Evolutionary conservation across 352 stramenopile genomes (phyloP).

Genomic region (Globisporangium viniferum): DNA sequence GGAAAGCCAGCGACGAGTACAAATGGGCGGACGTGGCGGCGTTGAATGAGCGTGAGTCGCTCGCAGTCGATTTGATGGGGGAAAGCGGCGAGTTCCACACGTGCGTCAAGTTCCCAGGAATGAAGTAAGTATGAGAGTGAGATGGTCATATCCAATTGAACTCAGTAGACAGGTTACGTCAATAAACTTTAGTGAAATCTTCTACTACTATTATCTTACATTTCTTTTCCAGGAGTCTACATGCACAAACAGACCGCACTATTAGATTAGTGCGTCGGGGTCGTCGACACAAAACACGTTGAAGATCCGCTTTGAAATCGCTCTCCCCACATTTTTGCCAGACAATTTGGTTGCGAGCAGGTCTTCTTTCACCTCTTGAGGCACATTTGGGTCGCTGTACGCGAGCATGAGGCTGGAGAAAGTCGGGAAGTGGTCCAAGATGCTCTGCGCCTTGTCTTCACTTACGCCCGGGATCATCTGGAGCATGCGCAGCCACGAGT

Average conservation of each 20-base stretch:
- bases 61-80: slow-evolving; percentile 75
- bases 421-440: slow-evolving; percentile 63
- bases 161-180: neutral
- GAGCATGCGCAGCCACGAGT: slow-evolving; percentile 77
- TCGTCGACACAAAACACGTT: slow-evolving; percentile 46
- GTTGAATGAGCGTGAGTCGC: slow-evolving; percentile 20
- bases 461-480: slow-evolving; percentile 73
- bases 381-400: slow-evolving; percentile 40
- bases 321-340: slow-evolving; percentile 30
- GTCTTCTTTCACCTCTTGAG: slow-evolving; percentile 41
- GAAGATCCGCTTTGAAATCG: slow-evolving; percentile 59
- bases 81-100: slow-evolving; percentile 91
- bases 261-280: slow-evolving; percentile 30
- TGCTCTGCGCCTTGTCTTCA: slow-evolving; percentile 62
- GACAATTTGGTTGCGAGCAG: slow-evolving; percentile 54
- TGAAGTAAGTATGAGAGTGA: slow-evolving; percentile 29
- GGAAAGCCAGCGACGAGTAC: slow-evolving; percentile 41
- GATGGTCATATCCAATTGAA: neutral
- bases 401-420: slow-evolving; percentile 44
- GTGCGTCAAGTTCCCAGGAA: slow-evolving; percentile 65
- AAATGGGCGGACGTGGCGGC: slow-evolving; percentile 26
- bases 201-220: no score
- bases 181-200: no score
- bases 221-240: no score
- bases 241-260: neutral